Conservation (phyloP, 1,284 basidiomycete genomes). For the Boletus semigastroideus region DNA sequence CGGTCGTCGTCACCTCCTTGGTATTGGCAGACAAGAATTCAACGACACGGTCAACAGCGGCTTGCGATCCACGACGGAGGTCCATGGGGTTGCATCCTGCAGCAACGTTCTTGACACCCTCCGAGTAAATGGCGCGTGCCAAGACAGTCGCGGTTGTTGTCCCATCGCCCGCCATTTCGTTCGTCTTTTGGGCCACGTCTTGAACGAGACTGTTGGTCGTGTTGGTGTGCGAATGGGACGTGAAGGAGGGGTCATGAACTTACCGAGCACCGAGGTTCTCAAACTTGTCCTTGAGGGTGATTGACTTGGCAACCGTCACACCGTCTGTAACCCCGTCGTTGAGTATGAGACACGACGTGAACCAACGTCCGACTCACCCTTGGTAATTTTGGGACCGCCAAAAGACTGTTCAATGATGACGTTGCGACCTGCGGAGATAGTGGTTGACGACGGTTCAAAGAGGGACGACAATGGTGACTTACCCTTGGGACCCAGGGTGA, state of each 20-base stretch:
- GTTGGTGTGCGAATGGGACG: neutral
- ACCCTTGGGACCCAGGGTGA: conserved; percentile 97
- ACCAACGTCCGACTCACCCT: conserved; percentile 52
- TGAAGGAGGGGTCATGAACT: conserved; percentile 29
- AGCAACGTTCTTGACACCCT: conserved; percentile 99
- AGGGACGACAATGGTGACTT: neutral
- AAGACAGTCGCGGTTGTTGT: conserved; percentile 98
- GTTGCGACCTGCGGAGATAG: conserved; percentile 71
- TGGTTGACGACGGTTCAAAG: conserved; percentile 5
- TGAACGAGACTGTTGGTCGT: conserved; percentile 1
- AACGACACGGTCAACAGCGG: conserved; percentile 95
- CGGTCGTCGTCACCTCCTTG: conserved; percentile 93
- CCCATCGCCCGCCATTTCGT: conserved; percentile 93
- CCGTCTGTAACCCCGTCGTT: conserved; percentile 59
- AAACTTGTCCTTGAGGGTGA: conserved; percentile 95
- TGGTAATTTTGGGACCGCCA: conserved; percentile 98
- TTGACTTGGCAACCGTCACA: conserved; percentile 97
- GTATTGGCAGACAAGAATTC: conserved; percentile 89
- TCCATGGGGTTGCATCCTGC: conserved; percentile 99
- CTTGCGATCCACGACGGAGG: conserved; percentile 93
- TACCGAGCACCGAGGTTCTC: conserved; percentile 98
- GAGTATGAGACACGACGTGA: neutral
- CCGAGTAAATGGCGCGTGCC: conserved; percentile 95
- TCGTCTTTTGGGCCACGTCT: conserved; percentile 10
- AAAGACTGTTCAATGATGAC: conserved; percentile 99